phyloP scores from a whole-genome alignment of 2,329 filamentous ascomycete genomes.

The Aspergillus uvarum region DNA sequence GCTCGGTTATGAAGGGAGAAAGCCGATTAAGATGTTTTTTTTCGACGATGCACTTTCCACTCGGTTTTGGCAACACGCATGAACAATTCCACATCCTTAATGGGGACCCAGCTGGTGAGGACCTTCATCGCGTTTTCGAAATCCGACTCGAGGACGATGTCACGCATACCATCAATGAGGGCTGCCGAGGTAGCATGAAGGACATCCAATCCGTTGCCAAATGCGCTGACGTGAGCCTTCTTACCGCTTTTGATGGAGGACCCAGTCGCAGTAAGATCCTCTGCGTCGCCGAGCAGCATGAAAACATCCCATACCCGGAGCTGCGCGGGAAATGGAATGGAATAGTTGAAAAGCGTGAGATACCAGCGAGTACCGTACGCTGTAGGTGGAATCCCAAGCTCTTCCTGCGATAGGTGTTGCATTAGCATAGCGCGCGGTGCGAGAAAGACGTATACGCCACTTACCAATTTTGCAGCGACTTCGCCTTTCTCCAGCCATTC shows the following conservation, averaged over 20 bases:
- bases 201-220: constrained; percentile 73
- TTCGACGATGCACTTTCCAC: constrained; percentile 68
- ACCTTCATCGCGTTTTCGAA: constrained; percentile 99
- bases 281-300: constrained; percentile 80
- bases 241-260: constrained; percentile 21
- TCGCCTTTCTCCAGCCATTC: constrained; percentile 78
- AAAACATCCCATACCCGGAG: constrained; percentile 97
- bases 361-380: constrained; percentile 98
- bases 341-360: constrained; percentile 94
- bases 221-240: constrained; percentile 34
- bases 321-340: constrained; percentile 89
- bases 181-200: constrained; percentile 88
- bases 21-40: constrained; percentile 26
- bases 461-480: constrained; percentile 75
- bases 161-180: constrained; percentile 83
- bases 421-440: background rate
- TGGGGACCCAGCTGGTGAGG: constrained; percentile 86
- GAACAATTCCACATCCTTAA: constrained; percentile 89
- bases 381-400: constrained; percentile 78
- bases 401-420: constrained; percentile 40
- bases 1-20: background rate
- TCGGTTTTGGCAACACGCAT: constrained; percentile 88
- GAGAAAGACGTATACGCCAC: background rate
- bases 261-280: constrained; percentile 40
- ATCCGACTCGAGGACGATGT: constrained; percentile 86